phyloP scores from a whole-genome alignment of 495 filamentous ascomycete genomes.

The Corynascus novoguineensis region DNA sequence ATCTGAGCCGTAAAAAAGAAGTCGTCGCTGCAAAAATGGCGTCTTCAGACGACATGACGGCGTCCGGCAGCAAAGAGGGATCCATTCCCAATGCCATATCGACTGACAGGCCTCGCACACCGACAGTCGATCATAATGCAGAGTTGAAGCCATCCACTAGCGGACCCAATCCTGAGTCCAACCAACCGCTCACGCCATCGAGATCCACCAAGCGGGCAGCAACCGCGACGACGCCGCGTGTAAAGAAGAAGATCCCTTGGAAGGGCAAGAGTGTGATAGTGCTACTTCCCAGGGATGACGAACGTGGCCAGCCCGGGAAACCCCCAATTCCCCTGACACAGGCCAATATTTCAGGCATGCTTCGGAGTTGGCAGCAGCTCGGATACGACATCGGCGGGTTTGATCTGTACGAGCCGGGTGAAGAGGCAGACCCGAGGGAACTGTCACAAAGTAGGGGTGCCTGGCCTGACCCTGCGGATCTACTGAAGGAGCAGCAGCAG shows the following conservation, averaged over 20 bases:
- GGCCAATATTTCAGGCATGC: conserved; percentile 56
- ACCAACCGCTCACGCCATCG: conserved; percentile 36
- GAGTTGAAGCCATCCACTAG: conserved; percentile 22
- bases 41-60: conserved; percentile 28
- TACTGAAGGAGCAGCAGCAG: conserved; percentile 48
- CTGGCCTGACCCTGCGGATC: conserved; percentile 64
- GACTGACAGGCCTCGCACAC: conserved; percentile 26
- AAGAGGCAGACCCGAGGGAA: conserved; percentile 30
- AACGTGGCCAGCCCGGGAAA: conserved; percentile 55
- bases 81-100: conserved; percentile 9
- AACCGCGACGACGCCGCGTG: conserved; percentile 34
- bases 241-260: conserved; percentile 58
- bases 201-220: conserved; percentile 28
- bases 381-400: conserved; percentile 76
- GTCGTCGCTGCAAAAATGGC: conserved; percentile 34
- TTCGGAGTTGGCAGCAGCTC: conserved; percentile 64
- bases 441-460: conserved; percentile 61
- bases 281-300: conserved; percentile 62
- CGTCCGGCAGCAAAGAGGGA: conserved; percentile 31
- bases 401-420: conserved; percentile 48
- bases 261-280: conserved; percentile 70
- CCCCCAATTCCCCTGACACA: conserved; percentile 54
- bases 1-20: conserved; percentile 40
- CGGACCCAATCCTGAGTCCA: conserved; percentile 38
- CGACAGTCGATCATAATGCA: conserved; percentile 18